Conservation (phyloP, 768 basidiomycete genomes). For the Mycena olivaceomarginata region DNA sequence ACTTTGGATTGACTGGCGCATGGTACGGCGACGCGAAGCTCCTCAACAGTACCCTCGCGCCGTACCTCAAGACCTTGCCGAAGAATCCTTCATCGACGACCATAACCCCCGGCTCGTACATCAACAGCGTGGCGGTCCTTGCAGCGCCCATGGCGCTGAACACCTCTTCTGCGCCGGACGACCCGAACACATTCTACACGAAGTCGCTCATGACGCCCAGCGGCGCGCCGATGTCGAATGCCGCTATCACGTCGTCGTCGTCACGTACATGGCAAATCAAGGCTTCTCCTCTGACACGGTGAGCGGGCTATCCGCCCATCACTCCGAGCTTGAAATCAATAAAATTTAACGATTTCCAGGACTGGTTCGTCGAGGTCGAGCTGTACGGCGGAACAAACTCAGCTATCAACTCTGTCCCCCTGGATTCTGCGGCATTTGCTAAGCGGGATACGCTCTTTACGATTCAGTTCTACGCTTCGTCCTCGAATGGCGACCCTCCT, state of each 20-base stretch:
- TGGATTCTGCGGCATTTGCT: constrained; percentile 56
- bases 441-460: constrained; percentile 57
- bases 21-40: constrained; percentile 57
- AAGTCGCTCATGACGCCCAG: constrained; percentile 64
- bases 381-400: constrained; percentile 57
- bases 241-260: constrained; percentile 59
- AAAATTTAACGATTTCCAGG: constrained; percentile 8
- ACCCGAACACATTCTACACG: constrained; percentile 64
- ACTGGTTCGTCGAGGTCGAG: constrained; percentile 55
- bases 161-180: constrained; percentile 52
- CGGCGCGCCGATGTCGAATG: constrained; percentile 52
- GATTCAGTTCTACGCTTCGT: constrained; percentile 61
- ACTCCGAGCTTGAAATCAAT: neutral
- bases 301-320: neutral
- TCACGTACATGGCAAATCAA: constrained; percentile 60
- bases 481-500: constrained; percentile 47
- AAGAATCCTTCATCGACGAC: constrained; percentile 42
- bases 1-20: constrained; percentile 57
- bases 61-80: constrained; percentile 57
- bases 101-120: constrained; percentile 54
- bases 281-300: constrained; percentile 58
- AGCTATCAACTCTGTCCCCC: constrained; percentile 53
- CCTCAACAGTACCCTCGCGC: constrained; percentile 54
- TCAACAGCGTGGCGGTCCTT: constrained; percentile 54
- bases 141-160: constrained; percentile 53